Conservation (phyloP, 139 green algal species). For the Chlamydomonas incerta region DNA sequence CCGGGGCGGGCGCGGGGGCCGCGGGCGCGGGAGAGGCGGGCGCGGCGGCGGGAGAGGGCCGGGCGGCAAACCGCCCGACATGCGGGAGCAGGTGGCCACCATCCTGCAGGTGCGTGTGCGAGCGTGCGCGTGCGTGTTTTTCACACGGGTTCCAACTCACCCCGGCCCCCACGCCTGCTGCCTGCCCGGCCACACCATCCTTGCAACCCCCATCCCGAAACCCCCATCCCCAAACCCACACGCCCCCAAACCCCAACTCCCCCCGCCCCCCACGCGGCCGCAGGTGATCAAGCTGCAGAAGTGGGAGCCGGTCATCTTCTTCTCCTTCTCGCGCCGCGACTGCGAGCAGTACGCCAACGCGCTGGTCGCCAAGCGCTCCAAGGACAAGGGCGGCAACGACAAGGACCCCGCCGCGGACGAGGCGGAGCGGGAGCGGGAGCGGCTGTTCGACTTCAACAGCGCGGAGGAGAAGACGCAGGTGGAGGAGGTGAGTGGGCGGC, state of each 20-base stretch:
- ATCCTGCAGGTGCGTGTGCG: conserved; percentile 29
- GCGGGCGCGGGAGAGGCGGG: not conserved
- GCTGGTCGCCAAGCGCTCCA: not conserved
- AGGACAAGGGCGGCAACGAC: not conserved
- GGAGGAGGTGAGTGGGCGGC: conserved; percentile 56
- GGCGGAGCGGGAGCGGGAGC: conserved; percentile 18
- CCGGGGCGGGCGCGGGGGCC: not conserved
- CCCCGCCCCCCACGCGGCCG: not conserved
- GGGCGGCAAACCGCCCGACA: not conserved
- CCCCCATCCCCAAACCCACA: too few relatives aligned
- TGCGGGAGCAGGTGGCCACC: conserved; percentile 55
- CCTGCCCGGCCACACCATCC: too few relatives aligned
- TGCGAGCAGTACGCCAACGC: conserved; percentile 58
- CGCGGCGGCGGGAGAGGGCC: not conserved
- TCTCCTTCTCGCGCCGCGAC: conserved; percentile 92
- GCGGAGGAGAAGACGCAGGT: conserved; percentile 76
- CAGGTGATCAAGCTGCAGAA: conserved; percentile 73
- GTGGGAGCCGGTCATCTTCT: conserved; percentile 94
- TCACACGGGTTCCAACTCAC: not conserved
- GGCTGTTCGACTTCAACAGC: conserved; percentile 65
- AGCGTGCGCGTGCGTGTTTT: not conserved
- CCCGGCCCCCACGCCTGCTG: not conserved
- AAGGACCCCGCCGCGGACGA: not conserved
- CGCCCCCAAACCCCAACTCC: not conserved
- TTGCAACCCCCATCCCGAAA: too few relatives aligned